phyloP scores from a whole-genome alignment of 1,139 yeast genomes.

The Diutina catenulata region DNA sequence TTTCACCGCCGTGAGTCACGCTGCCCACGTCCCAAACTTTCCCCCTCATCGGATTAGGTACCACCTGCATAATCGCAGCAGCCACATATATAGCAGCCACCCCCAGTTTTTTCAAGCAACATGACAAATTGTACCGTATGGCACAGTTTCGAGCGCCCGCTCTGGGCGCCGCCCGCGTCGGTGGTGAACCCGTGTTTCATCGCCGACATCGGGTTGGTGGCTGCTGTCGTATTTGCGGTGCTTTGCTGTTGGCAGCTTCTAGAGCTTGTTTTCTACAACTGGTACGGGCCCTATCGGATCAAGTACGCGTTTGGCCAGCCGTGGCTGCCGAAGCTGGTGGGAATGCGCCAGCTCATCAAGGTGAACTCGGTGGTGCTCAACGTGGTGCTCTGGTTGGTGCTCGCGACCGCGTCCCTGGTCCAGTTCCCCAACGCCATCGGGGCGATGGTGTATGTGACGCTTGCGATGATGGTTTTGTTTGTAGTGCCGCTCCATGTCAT shows the following conservation, averaged over 20 bases:
- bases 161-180: neutral
- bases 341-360: conserved; percentile 16
- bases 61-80: no score
- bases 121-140: neutral
- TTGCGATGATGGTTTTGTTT: conserved; percentile 12
- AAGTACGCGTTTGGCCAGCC: conserved; percentile 21
- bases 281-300: conserved; percentile 17
- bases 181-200: conserved; percentile 21
- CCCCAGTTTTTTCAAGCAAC: no score
- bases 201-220: conserved; percentile 12
- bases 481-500: conserved; percentile 30
- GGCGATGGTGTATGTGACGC: conserved; percentile 1
- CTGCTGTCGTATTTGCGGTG: conserved; percentile 9
- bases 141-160: neutral
- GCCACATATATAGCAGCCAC: no score
- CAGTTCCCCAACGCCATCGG: neutral
- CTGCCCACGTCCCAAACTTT: no score
- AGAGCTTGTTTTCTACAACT: conserved; percentile 12
- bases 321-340: conserved; percentile 17
- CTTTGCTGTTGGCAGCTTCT: conserved; percentile 13
- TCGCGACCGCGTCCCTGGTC: neutral
- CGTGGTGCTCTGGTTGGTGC: conserved; percentile 7
- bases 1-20: no score
- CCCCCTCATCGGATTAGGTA: no score
- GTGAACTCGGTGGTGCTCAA: conserved; percentile 16